A percentile compares a stretch with the other conserved stretches of the same genome.
phyloP scores from a whole-genome alignment of 495 filamentous ascomycete genomes.

The Neurospora hispaniola region DNA sequence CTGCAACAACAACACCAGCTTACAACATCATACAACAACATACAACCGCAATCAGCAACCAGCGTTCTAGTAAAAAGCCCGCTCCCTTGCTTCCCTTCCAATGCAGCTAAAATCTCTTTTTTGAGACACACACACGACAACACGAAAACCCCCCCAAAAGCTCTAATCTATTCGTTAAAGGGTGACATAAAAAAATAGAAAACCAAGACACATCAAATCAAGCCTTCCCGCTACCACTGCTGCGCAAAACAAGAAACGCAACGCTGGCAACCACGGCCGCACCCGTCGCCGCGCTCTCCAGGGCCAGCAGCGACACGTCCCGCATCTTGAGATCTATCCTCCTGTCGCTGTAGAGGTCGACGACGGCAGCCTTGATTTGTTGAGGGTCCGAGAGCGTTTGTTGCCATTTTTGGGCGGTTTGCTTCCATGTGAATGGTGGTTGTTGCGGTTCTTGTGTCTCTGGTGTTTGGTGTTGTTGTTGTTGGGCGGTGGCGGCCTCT shows the following conservation, averaged over 20 bases:
- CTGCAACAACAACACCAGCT: background rate
- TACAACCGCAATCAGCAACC: background rate
- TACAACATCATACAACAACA: background rate
- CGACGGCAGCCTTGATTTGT: constrained; percentile 19
- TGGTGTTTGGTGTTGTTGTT: background rate
- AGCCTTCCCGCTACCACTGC: constrained; percentile 12
- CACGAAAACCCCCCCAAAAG: background rate
- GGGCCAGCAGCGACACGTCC: constrained; percentile 59
- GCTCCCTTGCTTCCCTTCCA: background rate
- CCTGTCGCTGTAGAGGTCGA: constrained; percentile 61
- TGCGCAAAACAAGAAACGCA: constrained; percentile 41
- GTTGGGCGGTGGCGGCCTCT: background rate
- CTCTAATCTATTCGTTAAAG: background rate
- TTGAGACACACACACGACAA: background rate
- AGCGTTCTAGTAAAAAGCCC: background rate
- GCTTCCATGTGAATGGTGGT: background rate
- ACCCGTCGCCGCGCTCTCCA: constrained; percentile 66
- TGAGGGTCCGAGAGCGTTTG: constrained; percentile 35
- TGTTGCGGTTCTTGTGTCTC: constrained; percentile 5
- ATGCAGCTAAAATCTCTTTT: background rate
- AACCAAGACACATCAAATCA: background rate
- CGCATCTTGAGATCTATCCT: constrained; percentile 55
- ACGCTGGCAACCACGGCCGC: constrained; percentile 51
- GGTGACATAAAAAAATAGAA: background rate
- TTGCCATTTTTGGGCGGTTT: constrained; percentile 37